A percentile compares a stretch with the other conserved stretches of the same genome.
Conservation (phyloP, 1,284 basidiomycete species). For the Pterulicium gracile region DNA sequence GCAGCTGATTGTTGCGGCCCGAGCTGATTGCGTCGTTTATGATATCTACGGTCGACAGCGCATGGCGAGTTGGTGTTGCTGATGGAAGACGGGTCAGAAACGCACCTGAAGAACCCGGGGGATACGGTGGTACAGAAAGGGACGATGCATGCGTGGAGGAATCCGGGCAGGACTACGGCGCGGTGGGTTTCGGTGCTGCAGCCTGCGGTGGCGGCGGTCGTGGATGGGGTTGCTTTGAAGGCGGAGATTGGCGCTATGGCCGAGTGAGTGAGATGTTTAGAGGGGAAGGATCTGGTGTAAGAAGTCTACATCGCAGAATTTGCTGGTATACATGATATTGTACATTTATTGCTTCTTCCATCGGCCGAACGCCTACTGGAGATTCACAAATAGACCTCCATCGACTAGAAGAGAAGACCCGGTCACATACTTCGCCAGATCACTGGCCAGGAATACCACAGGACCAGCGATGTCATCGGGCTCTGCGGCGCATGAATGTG, state of each 20-base stretch:
- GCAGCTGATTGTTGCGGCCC: too few relatives aligned
- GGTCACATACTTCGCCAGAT: slow-evolving; percentile 66
- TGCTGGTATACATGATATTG: not conserved
- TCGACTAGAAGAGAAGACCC: slow-evolving; percentile 66
- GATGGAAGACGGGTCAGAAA: slow-evolving; percentile 47
- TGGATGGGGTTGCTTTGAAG: slow-evolving; percentile 30
- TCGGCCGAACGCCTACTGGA: slow-evolving; percentile 36
- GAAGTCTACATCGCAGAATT: not conserved
- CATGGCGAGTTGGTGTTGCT: slow-evolving; percentile 41
- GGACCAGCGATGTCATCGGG: slow-evolving; percentile 74
- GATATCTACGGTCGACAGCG: slow-evolving; percentile 23
- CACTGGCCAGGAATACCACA: slow-evolving; percentile 66
- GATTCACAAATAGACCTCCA: slow-evolving; percentile 70
- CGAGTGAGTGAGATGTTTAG: too few relatives aligned
- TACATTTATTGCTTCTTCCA: slow-evolving; percentile 3
- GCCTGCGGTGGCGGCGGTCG: slow-evolving; percentile 40
- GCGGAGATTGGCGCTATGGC: slow-evolving; percentile 15
- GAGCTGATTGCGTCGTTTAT: not conserved
- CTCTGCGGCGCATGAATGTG: slow-evolving; percentile 25
- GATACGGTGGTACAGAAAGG: slow-evolving; percentile 49
- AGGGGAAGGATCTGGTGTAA: too few relatives aligned
- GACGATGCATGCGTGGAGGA: slow-evolving; percentile 50
- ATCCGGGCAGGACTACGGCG: slow-evolving; percentile 41
- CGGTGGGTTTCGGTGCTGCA: slow-evolving; percentile 44
- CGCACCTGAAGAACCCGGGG: slow-evolving; percentile 40